These are phyloP conservation scores for Combretum micranthum DNA, from an alignment of 345 rosid genomes.

Conservation along the genomic window DNA sequence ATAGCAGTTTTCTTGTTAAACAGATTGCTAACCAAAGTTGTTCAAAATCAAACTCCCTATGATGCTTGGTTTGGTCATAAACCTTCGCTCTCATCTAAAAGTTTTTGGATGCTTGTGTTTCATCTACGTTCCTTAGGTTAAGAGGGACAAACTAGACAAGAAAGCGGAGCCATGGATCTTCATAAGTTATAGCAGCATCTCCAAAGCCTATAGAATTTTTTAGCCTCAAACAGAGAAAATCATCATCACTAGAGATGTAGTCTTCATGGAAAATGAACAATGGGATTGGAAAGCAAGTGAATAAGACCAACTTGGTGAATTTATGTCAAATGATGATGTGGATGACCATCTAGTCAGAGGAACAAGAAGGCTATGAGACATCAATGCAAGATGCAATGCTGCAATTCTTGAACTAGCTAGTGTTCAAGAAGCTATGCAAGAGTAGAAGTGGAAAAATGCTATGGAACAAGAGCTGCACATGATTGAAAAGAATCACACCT, in stretches of 20 bases:
- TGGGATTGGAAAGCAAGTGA: not conserved
- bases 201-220: slow-evolving; percentile 12
- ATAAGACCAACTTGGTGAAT: too few species aligned
- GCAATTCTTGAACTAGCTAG: not conserved
- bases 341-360: slow-evolving; percentile 6
- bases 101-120: not conserved
- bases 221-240: slow-evolving; percentile 1
- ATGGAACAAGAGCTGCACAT: slow-evolving; percentile 2
- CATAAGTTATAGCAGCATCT: slow-evolving; percentile 4
- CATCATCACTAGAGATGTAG: not conserved
- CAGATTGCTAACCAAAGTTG: not conserved
- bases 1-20: slow-evolving; percentile 1
- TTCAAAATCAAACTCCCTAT: not conserved
- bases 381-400: not conserved
- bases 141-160: slow-evolving; percentile 8
- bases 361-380: not conserved
- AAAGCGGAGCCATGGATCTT: slow-evolving; percentile 8
- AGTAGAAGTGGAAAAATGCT: not conserved
- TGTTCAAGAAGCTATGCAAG: not conserved
- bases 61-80: too few species aligned
- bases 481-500: slow-evolving; percentile 6
- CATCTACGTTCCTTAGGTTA: slow-evolving; percentile 2
- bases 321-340: too few species aligned
- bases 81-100: not conserved
- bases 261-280: not conserved